Base-by-base conservation (phyloP, 2,329 filamentous ascomycete genomes). In the Trichoderma breve region DNA sequence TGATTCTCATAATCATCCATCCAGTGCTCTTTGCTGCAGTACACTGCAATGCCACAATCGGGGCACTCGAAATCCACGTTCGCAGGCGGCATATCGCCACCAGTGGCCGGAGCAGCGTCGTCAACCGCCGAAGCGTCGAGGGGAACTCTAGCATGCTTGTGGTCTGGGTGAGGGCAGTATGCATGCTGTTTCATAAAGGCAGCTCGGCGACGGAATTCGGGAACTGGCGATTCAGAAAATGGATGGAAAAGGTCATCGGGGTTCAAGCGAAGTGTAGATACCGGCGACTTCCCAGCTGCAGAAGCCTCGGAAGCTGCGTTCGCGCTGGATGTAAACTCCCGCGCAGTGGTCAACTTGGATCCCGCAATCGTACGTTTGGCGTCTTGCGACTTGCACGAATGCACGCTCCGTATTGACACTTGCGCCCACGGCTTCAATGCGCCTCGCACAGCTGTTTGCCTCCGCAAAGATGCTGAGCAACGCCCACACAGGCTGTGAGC, bases 21-120 rank as follows among this genome's bases (percentile, higher is more conserved):
- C 93, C 95, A 98, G 81, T 99, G 96, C 76, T 94, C 92, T 82
- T 98, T 93, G 76, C 90, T 95, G 84, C 96, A 99, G 80, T 96
- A 97, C 7, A 97, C 91, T 0, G 97, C 95, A 55, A 98, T 89
- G 15, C 96, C 96, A 77, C 96, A 99, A 81, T 99, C 95, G 0
- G 96, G 95, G 78, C 96, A 99, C 81, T 98, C 96, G 79, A 97
- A 98, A 76, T 92, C 87, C 67, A 98, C 94, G 81, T 97, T 94
- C 18, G 91, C 90, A 0, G 95, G 92, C 11, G 93, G 87, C 73
- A 90, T 82, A 51, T 82, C 80, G 61, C 88, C 89, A 12, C 84
- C 87, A 24, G 84, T 87, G 21, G 82, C 79, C 21, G 83, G 81
- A 78, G 91, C 90, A 73, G 85, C 84, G 39, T 86, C 86, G 5